phyloP scores from a whole-genome alignment of 306 rosid genomes.

The Pyrus communis region DNA sequence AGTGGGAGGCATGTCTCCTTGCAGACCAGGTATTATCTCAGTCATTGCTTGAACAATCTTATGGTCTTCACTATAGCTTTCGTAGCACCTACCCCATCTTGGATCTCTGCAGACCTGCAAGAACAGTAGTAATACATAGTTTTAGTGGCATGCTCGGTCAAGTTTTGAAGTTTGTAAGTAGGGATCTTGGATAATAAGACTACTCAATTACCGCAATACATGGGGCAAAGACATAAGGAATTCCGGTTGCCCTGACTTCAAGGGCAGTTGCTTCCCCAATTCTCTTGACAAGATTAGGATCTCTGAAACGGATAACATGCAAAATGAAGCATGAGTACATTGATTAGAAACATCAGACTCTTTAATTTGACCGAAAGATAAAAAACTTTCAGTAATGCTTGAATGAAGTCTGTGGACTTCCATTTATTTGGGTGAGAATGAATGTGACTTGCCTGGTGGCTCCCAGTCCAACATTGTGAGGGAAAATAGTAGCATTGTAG shows the following conservation, averaged over 20 bases:
- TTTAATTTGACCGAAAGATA: not conserved
- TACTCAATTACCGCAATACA: conserved; percentile 76
- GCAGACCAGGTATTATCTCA: conserved; percentile 92
- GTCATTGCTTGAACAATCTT: conserved; percentile 74
- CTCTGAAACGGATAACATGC: conserved; percentile 35
- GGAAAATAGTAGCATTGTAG: conserved; percentile 75
- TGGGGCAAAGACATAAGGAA: conserved; percentile 88
- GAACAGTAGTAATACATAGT: not conserved
- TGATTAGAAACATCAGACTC: not conserved
- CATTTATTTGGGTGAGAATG: not conserved
- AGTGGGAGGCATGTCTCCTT: conserved; percentile 67
- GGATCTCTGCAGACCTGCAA: conserved; percentile 94
- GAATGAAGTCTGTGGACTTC: not conserved
- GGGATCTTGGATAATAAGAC: not conserved
- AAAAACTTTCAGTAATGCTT: not conserved
- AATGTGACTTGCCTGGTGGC: conserved; percentile 71
- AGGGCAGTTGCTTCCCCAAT: conserved; percentile 97
- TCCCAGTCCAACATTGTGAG: conserved; percentile 94
- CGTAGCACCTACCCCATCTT: conserved; percentile 99
- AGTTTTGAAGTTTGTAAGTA: not conserved
- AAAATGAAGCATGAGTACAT: not conserved
- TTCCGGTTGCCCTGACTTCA: conserved; percentile 97
- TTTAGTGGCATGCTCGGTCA: not conserved
- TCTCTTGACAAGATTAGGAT: conserved; percentile 71
- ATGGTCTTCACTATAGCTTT: conserved; percentile 91